phyloP scores from a whole-genome alignment of 768 basidiomycete genomes.

The Pleurotus tuoliensis region DNA sequence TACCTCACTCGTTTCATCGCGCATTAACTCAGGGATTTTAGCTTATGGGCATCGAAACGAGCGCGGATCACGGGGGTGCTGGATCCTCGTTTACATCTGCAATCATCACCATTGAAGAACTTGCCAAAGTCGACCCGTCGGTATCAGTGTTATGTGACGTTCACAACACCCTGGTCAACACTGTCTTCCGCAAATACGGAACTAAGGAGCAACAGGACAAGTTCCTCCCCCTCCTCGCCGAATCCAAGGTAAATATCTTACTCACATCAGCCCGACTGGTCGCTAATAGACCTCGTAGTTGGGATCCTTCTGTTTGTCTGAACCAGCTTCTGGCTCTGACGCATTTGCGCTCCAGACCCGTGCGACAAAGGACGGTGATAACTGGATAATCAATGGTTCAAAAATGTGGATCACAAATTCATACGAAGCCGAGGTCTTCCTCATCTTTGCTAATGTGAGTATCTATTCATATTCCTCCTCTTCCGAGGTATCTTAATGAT shows the following conservation, averaged over 20 bases:
- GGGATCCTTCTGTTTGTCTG: constrained; percentile 93
- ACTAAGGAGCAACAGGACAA: constrained; percentile 81
- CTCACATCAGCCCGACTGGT: background rate
- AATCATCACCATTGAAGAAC: constrained; percentile 95
- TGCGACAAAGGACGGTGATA: constrained; percentile 80
- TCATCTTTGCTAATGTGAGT: constrained; percentile 91
- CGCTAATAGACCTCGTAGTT: constrained; percentile 46
- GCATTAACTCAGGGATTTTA: constrained; percentile 23
- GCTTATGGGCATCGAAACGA: constrained; percentile 98
- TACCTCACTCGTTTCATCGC: background rate
- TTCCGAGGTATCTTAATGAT: background rate
- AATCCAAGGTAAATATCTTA: constrained; percentile 55
- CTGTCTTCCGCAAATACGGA: constrained; percentile 84
- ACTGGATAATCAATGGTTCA: constrained; percentile 90
- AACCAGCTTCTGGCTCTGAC: constrained; percentile 90
- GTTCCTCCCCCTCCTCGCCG: constrained; percentile 81
- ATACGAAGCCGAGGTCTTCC: constrained; percentile 83
- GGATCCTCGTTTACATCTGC: constrained; percentile 92
- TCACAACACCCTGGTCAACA: constrained; percentile 98
- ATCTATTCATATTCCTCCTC: background rate
- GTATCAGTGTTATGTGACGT: constrained; percentile 97
- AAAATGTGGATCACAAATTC: constrained; percentile 99
- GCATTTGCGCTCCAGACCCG: constrained; percentile 96
- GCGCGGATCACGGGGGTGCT: constrained; percentile 76
- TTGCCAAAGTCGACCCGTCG: constrained; percentile 93